phyloP scores from a whole-genome alignment of 164 flowering plant species.

The Umbellularia californica region DNA sequence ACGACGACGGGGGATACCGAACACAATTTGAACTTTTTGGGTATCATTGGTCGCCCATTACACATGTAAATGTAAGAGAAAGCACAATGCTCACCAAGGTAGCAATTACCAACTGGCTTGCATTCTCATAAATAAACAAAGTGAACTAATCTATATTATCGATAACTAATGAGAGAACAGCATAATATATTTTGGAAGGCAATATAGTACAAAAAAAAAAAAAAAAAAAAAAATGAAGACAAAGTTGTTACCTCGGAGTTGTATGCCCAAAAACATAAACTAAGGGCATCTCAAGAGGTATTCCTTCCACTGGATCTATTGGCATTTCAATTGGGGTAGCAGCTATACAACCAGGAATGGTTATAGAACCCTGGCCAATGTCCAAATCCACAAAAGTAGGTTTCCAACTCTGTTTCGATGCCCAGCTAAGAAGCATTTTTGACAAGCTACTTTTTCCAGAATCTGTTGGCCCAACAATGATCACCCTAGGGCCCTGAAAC shows the following conservation, averaged over 20 bases:
- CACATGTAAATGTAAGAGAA: too few relatives aligned
- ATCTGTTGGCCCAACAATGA: constrained; percentile 91
- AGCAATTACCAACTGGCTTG: too few relatives aligned
- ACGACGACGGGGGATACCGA: too few relatives aligned
- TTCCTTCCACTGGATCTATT: constrained; percentile 94
- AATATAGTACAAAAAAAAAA: neutral
- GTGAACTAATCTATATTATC: neutral
- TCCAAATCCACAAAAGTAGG: constrained; percentile 94
- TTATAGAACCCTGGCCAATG: constrained; percentile 91
- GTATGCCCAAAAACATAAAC: constrained; percentile 86
- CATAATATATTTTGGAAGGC: neutral
- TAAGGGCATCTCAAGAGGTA: constrained; percentile 94
- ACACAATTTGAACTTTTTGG: too few relatives aligned
- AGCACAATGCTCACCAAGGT: too few relatives aligned
- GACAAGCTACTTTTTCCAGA: constrained; percentile 89
- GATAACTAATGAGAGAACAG: neutral
- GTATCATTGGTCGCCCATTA: too few relatives aligned
- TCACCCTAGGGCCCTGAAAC: constrained; percentile 82
- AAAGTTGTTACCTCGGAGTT: constrained; percentile 62
- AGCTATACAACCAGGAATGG: constrained; percentile 80
- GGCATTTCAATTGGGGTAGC: constrained; percentile 95
- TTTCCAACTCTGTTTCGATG: constrained; percentile 96
- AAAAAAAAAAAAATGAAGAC: neutral
- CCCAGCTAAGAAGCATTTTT: constrained; percentile 92
- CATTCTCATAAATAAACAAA: neutral